These are phyloP conservation scores for Rhododendron williamsianum DNA, from an alignment of 148 eudicot genomes.

Conservation along the genomic window DNA sequence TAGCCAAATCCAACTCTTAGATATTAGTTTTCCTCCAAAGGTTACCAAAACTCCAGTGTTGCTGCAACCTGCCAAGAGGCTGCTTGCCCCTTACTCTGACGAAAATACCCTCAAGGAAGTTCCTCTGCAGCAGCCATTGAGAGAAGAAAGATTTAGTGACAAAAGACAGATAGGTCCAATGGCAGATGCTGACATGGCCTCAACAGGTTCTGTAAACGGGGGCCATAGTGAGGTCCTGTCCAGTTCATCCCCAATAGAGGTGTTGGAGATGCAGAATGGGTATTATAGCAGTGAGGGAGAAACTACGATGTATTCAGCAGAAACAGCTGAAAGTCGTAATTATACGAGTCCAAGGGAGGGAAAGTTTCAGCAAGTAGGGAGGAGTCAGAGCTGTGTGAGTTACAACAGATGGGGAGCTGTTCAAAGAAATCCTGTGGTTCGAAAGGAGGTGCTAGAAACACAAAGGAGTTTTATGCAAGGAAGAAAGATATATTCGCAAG, in stretches of 20 bases:
- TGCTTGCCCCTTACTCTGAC: constrained; percentile 27
- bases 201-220: constrained; percentile 68
- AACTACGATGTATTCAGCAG: constrained; percentile 91
- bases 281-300: constrained; percentile 79
- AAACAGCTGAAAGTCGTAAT: constrained; percentile 96
- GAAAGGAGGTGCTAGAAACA: constrained; percentile 44
- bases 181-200: constrained; percentile 40
- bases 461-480: constrained; percentile 62
- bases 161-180: constrained; percentile 18
- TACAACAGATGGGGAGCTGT: constrained; percentile 81
- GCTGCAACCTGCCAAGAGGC: constrained; percentile 21
- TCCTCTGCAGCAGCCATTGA: constrained; percentile 16
- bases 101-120: constrained; percentile 38
- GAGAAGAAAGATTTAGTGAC: constrained; percentile 19
- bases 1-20: constrained; percentile 56
- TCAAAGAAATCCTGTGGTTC: constrained; percentile 53
- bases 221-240: constrained; percentile 63
- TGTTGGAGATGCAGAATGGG: constrained; percentile 42
- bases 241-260: constrained; percentile 52
- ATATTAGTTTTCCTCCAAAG: constrained; percentile 81
- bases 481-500: constrained; percentile 67
- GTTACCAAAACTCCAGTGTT: constrained; percentile 27
- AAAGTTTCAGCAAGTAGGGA: constrained; percentile 65
- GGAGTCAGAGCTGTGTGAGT: constrained; percentile 94
- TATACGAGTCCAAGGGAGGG: constrained; percentile 60